Percentiles rank a stretch among this genome's conserved stretches.
phyloP scores from a whole-genome alignment of 163 green algal genomes.

The Chloromonas sp. region DNA sequence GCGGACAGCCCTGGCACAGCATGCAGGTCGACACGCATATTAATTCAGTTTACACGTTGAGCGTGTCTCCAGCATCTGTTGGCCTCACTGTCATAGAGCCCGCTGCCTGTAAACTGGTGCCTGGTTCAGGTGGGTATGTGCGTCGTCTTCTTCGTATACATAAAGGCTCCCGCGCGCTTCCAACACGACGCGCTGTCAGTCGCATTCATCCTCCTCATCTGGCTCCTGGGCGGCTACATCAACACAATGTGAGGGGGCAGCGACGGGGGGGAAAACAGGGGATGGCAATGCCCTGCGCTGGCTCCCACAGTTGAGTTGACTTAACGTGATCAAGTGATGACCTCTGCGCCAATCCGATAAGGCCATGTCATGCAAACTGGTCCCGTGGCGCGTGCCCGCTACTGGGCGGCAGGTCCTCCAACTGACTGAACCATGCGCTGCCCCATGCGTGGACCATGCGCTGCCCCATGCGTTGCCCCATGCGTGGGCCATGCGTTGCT shows the following conservation, averaged over 20 bases:
- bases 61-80: neutral
- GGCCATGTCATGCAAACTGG: too few species aligned
- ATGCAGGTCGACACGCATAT: neutral
- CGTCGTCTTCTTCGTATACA: conserved; percentile 35
- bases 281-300: too few species aligned
- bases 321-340: too few species aligned
- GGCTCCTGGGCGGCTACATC: conserved; percentile 49
- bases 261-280: neutral
- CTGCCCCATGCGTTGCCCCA: too few species aligned
- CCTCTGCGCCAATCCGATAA: too few species aligned
- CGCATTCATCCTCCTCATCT: conserved; percentile 45
- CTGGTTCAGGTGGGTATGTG: neutral
- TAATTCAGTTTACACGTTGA: neutral
- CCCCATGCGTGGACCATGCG: too few species aligned
- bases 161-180: conserved; percentile 20
- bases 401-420: too few species aligned
- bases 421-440: too few species aligned
- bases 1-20: neutral
- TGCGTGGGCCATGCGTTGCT: too few species aligned
- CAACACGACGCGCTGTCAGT: conserved; percentile 31
- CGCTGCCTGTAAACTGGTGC: neutral
- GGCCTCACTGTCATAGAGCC: too few species aligned
- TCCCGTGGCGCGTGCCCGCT: too few species aligned
- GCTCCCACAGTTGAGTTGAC: too few species aligned
- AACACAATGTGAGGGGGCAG: conserved; percentile 26